Base-by-base conservation (phyloP, 768 basidiomycete genomes). In the Tubosaeta sp. region DNA sequence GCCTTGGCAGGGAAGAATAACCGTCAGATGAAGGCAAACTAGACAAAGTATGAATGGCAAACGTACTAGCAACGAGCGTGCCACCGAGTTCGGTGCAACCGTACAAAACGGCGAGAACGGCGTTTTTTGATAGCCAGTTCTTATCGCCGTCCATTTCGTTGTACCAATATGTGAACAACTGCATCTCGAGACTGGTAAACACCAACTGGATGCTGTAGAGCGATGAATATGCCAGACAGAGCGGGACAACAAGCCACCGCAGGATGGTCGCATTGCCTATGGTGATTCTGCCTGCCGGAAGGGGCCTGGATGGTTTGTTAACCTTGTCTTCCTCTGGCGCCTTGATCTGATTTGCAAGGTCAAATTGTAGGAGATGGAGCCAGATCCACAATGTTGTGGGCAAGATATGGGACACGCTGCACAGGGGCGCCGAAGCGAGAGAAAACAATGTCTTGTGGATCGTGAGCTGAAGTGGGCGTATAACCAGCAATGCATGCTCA, bases 251-350 rank as follows among this genome's bases (percentile, higher is more conserved):
- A 4, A 70, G 40, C 69, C 72, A 72, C 9, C 74, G 71, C n/a
- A 77, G 57, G 1, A 66, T 46, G 10, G 52, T 58, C 6, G 75
- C 72, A 14, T 70, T 47, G 10, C 31, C 41, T 1, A 72, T 35
- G 11, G 67, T 65, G 22, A 79, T 70, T 21, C 73, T 71, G 1
- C 70, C 71, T 11, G 76, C 62, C 0, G 77, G 77, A 21, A 79
- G 54, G 0, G 78, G 77, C 11, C 78, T 59, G 43, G 71, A 71
- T 5, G 74, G 71, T 45, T 77, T 75, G 59, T 79, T 79, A 44
- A 65, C 44, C 19, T 52, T 63, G 48, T 79, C 77, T 57, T 79
- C 77, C 13, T 70, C 69, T 5, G 69, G 66, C 7, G 66, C 63
- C 36, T 71, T 63, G 22, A 67, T 67, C 58, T 79, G 77, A 48